Evolutionary conservation across 768 basidiomycete species (phyloP).

Genomic region (Crepidotus variabilis): DNA sequence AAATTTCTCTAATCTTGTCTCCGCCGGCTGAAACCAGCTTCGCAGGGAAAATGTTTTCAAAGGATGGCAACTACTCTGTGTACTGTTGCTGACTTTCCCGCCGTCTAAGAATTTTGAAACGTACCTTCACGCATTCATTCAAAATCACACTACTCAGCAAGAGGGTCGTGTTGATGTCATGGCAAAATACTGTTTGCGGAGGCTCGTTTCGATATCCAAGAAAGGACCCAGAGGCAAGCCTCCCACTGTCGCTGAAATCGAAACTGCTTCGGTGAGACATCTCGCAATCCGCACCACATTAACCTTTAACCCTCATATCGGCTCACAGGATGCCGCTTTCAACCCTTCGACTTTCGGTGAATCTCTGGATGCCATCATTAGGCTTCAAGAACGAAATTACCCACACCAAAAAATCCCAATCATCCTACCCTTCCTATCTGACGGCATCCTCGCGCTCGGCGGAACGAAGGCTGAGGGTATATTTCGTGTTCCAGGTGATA

Average conservation of each 20-base stretch:
- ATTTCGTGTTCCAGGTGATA: constrained; percentile 90
- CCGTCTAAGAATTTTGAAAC: constrained; percentile 92
- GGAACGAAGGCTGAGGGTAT: constrained; percentile 87
- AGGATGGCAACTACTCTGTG: constrained; percentile 92
- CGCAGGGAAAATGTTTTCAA: constrained; percentile 79
- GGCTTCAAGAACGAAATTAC: constrained; percentile 83
- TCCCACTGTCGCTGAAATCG: constrained; percentile 80
- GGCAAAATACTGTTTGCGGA: constrained; percentile 87
- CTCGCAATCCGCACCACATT: constrained; percentile 6
- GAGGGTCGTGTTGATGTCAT: constrained; percentile 85
- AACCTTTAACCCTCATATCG: constrained; percentile 8
- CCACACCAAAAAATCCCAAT: constrained; percentile 84
- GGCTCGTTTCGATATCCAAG: constrained; percentile 68
- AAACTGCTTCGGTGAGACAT: constrained; percentile 75
- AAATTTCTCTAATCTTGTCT: background rate
- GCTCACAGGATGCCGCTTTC: constrained; percentile 82
- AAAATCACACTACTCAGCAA: constrained; percentile 58
- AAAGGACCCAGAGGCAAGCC: constrained; percentile 87
- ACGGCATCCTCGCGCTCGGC: constrained; percentile 86
- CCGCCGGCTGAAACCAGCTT: constrained; percentile 4
- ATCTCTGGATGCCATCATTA: constrained; percentile 78
- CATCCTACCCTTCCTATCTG: constrained; percentile 89
- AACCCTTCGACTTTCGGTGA: constrained; percentile 94
- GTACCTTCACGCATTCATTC: constrained; percentile 78
- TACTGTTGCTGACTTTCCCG: constrained; percentile 86